Evolutionary conservation across 371 early-diverging fungal genomes (phyloP).

Genomic region (Mortierella sp.): DNA sequence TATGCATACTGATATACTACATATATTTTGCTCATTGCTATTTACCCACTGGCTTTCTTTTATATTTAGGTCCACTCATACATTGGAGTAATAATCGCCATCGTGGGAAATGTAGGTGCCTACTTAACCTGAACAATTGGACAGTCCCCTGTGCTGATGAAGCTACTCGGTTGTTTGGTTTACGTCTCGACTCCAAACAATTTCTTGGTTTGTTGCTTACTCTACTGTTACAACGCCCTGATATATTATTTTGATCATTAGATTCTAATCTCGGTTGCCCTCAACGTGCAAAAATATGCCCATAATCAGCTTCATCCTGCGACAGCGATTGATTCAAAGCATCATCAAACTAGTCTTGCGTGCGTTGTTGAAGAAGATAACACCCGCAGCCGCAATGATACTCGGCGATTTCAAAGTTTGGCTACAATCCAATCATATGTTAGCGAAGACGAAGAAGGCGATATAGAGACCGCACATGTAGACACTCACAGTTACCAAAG

Average conservation of each 20-base stretch:
- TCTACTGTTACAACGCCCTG: slow-evolving; percentile 4
- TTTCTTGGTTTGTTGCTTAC: slow-evolving; percentile 1
- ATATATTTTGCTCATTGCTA: neutral
- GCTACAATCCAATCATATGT: neutral
- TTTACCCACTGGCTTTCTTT: neutral
- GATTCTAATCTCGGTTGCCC: slow-evolving; percentile 77
- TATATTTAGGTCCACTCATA: slow-evolving; percentile 61
- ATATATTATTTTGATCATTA: slow-evolving; percentile 23
- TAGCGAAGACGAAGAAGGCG: neutral
- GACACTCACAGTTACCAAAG: slow-evolving; percentile 18
- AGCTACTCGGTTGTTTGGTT: neutral
- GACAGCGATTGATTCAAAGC: slow-evolving; percentile 14
- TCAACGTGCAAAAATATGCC: slow-evolving; percentile 79
- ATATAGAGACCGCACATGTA: neutral
- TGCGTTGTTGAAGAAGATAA: slow-evolving; percentile 24
- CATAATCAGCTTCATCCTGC: slow-evolving; percentile 54
- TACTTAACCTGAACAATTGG: neutral
- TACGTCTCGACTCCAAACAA: neutral
- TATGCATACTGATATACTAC: neutral
- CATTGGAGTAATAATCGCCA: slow-evolving; percentile 74
- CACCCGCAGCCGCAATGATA: slow-evolving; percentile 8
- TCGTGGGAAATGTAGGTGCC: slow-evolving; percentile 72
- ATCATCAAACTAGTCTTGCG: slow-evolving; percentile 15
- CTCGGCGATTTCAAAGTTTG: slow-evolving; percentile 2
- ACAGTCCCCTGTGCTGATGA: neutral